Evolutionary conservation across 2,329 filamentous ascomycete species (phyloP), one percentile per base, ranked within the genome.

Genomic region (Trichoderma arundinaceum): DNA sequence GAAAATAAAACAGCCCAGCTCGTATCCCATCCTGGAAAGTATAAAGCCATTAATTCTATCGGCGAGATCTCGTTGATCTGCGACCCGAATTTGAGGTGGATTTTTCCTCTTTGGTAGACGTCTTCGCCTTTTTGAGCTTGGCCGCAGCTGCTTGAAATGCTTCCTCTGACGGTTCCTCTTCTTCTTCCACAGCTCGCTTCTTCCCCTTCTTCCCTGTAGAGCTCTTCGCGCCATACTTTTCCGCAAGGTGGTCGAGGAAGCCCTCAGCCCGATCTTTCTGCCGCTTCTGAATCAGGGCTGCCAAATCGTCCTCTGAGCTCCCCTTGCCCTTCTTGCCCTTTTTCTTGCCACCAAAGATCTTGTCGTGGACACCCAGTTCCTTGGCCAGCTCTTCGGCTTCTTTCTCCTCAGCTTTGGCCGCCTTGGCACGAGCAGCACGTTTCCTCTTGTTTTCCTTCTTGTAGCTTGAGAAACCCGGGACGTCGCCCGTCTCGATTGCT

Each of bases 361-460:
- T 88, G 65, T 92, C 90, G 71, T 90, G 85, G 3, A 92, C 84
- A 2, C 91, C 91, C 3, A 94, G 76, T 76, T 94, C 87, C 76
- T 91, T 90, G 1, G 90, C 90, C 67, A 90, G 84, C 67, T 91
- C 88, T 74, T 90, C 87, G 0, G 94, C 92, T 77, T 94, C 90
- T 17, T 83, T 80, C 0, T 83, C 88, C 73, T 96, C 92, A 49
- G 84, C 84, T 72, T 84, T 83, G 0, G 90, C 91, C 10, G 81
- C 82, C 72, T 85, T 87, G 65, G 84, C 74, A 48, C 91, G 82
- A 49, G 82, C 81, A 64, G 86, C 78, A 67, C 85, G 86, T 62
- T 86, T 86, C 72, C 83, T 86, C 72, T 88, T 87, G n/a, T 83
- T 85, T 79, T 97, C 93, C 32, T 89, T 84, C 1, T 86, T 86